These are phyloP conservation scores for Kwoniella europaea DNA, from an alignment of 768 basidiomycete species.

Conservation along the genomic window DNA sequence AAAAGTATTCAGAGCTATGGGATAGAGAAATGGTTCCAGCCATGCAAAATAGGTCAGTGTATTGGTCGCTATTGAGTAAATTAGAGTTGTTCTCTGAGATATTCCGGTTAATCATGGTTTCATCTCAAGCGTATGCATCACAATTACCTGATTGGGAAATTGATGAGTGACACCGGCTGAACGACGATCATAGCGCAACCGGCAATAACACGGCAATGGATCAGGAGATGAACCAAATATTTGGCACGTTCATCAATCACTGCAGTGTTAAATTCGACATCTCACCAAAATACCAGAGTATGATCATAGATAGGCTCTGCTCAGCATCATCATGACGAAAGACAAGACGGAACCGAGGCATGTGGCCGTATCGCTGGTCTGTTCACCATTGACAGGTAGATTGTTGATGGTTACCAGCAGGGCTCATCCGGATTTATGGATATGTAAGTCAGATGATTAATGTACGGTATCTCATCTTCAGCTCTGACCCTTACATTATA, in stretches of 20 bases:
- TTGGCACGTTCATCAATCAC: neutral
- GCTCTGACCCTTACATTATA: constrained; percentile 6
- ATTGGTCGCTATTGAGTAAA: no score
- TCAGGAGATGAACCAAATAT: no score
- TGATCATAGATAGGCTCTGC: neutral
- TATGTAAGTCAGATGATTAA: constrained; percentile 32
- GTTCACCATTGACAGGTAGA: constrained; percentile 13
- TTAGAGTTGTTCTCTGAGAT: no score
- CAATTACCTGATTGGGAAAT: neutral
- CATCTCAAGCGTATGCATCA: neutral
- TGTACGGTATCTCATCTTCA: neutral
- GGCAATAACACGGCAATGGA: no score
- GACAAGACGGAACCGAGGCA: constrained; percentile 27
- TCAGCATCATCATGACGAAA: constrained; percentile 8
- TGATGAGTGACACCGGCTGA: neutral
- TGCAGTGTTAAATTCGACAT: neutral
- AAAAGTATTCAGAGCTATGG: no score
- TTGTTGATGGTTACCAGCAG: constrained; percentile 50
- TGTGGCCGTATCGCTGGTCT: constrained; percentile 49
- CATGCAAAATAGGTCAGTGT: no score
- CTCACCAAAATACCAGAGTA: no score
- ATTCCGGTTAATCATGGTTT: neutral
- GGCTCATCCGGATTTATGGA: constrained; percentile 47
- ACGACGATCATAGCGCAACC: no score
- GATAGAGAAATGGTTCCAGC: no score